Conservation (phyloP, 2,329 filamentous ascomycete species). For the Ophiocordyceps robertsii region DNA sequence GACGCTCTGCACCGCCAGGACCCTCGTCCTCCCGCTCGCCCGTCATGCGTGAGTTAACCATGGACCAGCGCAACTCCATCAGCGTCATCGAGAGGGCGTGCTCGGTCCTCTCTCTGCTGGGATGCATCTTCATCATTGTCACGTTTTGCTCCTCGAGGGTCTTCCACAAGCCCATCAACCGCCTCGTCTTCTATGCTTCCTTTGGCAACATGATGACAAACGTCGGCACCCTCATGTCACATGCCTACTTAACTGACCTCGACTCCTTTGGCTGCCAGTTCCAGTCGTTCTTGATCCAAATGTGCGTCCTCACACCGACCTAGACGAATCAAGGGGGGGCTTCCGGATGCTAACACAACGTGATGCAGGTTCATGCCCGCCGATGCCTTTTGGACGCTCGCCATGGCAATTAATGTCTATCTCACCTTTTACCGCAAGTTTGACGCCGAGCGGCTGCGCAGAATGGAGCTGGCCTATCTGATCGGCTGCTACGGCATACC, state of each 20-base stretch:
- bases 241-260: slow-evolving; percentile 37
- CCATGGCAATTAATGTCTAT: slow-evolving; percentile 77
- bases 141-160: slow-evolving; percentile 55
- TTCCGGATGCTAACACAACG: not conserved
- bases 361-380: slow-evolving; percentile 58
- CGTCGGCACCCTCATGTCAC: slow-evolving; percentile 61
- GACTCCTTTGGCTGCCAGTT: slow-evolving; percentile 49
- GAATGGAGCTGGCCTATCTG: slow-evolving; percentile 59
- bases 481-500: slow-evolving; percentile 60
- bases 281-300: slow-evolving; percentile 70
- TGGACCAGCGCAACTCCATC: slow-evolving; percentile 37
- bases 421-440: slow-evolving; percentile 68
- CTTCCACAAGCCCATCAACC: slow-evolving; percentile 80
- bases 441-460: slow-evolving; percentile 47
- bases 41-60: slow-evolving; percentile 1
- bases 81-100: slow-evolving; percentile 51
- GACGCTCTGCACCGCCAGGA: too few relatives aligned
- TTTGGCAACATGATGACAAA: slow-evolving; percentile 72
- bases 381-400: slow-evolving; percentile 63
- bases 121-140: slow-evolving; percentile 56
- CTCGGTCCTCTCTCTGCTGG: slow-evolving; percentile 58
- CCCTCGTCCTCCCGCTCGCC: too few relatives aligned
- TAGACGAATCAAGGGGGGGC: not conserved
- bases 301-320: slow-evolving; percentile 36
- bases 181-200: slow-evolving; percentile 71